Percentiles rank a stretch among this genome's conserved stretches.
Evolutionary conservation across 495 filamentous ascomycete species (phyloP).

Genomic region (Trichocladium antarcticum): DNA sequence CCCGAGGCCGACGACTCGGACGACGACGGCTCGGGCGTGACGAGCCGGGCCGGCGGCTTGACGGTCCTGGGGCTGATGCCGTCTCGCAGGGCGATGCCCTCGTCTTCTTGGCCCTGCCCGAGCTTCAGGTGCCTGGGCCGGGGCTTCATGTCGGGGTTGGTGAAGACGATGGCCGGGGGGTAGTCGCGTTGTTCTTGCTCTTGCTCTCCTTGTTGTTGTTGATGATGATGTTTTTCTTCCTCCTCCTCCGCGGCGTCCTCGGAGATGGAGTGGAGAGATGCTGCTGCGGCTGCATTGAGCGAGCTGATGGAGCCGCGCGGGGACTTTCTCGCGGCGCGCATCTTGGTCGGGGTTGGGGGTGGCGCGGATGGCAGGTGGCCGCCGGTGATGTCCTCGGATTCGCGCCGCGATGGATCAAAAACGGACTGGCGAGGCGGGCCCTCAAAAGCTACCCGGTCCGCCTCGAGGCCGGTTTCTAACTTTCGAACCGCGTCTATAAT

Average conservation of each 20-base stretch:
- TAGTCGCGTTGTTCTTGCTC: constrained; percentile 5
- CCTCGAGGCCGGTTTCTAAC: constrained; percentile 35
- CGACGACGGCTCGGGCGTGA: constrained; percentile 3
- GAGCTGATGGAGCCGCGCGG: constrained; percentile 18
- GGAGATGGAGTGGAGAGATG: constrained; percentile 24
- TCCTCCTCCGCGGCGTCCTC: constrained; percentile 20
- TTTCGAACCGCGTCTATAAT: constrained; percentile 39
- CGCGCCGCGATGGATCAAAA: constrained; percentile 15
- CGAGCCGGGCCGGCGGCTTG: neutral
- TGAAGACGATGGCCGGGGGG: constrained; percentile 11
- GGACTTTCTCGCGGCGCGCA: constrained; percentile 6
- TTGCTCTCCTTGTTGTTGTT: too few species aligned
- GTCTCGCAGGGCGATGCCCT: constrained; percentile 22
- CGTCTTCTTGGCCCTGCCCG: constrained; percentile 21
- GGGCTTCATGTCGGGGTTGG: constrained; percentile 14
- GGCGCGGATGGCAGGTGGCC: constrained; percentile 6
- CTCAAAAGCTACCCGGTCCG: constrained; percentile 34
- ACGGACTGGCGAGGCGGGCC: constrained; percentile 28
- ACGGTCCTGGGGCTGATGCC: constrained; percentile 2
- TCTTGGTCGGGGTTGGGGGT: constrained; percentile 5
- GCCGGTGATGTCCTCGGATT: constrained; percentile 19
- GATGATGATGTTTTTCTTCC: too few species aligned
- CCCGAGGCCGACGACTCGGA: neutral
- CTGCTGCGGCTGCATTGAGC: constrained; percentile 6
- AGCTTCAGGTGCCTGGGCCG: constrained; percentile 1